Base-by-base conservation (phyloP, 306 rosid genomes). In the Notholithocarpus densiflorus region DNA sequence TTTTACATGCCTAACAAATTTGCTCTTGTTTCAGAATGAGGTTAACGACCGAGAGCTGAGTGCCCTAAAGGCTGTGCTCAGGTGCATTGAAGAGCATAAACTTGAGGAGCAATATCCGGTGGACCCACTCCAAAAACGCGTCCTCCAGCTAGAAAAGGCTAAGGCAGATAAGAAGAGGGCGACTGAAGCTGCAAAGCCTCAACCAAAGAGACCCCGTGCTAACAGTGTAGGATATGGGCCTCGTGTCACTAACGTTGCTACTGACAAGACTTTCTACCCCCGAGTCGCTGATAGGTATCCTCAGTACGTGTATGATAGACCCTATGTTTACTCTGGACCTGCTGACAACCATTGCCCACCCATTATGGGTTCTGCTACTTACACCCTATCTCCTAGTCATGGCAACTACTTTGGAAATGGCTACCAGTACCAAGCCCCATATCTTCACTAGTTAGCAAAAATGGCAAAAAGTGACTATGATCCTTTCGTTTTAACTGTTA, bases 141-240 rank as follows among this genome's bases (percentile, higher is more conserved):
- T 95, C 23, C 1, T 83, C 71, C 96, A 84, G 78, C 85, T 95
- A 53, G 98, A 95, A 87, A 95, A 90, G 82, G 97, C 94, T 69
- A 95, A 92, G 81, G 98, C 98, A n/a, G 98, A 92, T 80, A 92
- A 90, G 90, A 95, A 92, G 83, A 87, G 97, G 81, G 97, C 84
- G 80, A 89, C 97, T 0, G 98, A 95, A 87, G 88, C 91, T 0
- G 79, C 97, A 56, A 95, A 91, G 79, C 98, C 98, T 84, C 98
- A 92, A 82, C 94, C 98, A 5, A 95, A 95, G 89, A 89, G 98
- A 83, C 98, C 98, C 70, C 96, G 98, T 0, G 98, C 97, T 7
- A 92, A 90, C 23, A 87, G 91, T 4, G 90, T 77, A 0, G 94
- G 95, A 56, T 91, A 85, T 53, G 93, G 59, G 81, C 94, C 97